Evolutionary conservation across 1,284 basidiomycete genomes (phyloP), one percentile per base, ranked within the genome.

Genomic region (Chiua sp.): DNA sequence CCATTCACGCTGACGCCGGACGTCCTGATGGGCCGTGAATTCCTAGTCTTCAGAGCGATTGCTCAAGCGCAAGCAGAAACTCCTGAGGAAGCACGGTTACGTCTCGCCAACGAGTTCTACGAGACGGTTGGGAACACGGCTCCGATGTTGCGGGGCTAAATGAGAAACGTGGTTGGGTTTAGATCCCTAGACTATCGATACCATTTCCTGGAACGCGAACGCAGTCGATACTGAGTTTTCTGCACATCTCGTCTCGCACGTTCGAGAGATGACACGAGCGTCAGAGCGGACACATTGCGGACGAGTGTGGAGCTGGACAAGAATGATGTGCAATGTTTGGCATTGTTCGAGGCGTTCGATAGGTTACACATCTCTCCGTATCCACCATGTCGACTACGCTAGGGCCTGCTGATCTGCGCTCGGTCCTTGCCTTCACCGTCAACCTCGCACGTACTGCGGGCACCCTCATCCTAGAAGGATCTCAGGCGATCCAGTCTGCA

Each of bases 71-170:
- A 75, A 69, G 75, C 67, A 7, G 92, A 95, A 77, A 87, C 81
- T 28, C 82, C 82, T 0, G 66, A 75, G 46, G 87, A 92, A 49
- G 87, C 89, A 6, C 93, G 96, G 76, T 87, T 88, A 68, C 79
- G 90, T 60, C 85, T 96, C 47, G 87, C 94, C 53, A 82, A 82
- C 65, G 93, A 96, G 68, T 96, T 96, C 72, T 97, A 96, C 72
- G 82, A 84, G 20, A 88, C 86, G 7, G 88, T 94, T 7, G 87
- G 91, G 63, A 90, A 98, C 64, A 68, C 54, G 23, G 46, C 53
- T 15, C 7, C 33, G 46, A 72, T 66, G 60, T 44, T 59, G 39
- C 56, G 59, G 50, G 26, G 49, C 33, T 63, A 42, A 50, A 46
- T 37, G 11, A 47, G 47, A 28, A n/a, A n/a, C 22, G 10, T 23